Base-by-base conservation (phyloP, 2,329 filamentous ascomycete species). In the Trichoderma lentiforme region DNA sequence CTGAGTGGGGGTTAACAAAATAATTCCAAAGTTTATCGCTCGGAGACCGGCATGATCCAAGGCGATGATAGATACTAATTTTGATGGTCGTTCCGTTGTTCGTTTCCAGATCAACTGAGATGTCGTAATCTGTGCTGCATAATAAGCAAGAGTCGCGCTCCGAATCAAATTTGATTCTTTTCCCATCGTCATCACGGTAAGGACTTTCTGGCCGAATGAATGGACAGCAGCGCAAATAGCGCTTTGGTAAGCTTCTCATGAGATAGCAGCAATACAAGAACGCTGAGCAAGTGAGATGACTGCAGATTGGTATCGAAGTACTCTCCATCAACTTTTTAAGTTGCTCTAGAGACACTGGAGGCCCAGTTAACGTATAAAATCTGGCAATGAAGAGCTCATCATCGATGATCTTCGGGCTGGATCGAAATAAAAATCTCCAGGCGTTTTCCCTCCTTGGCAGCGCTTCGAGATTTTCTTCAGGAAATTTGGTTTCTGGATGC, bases 41-140 rank as follows among this genome's bases (percentile, higher is more conserved):
- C 4, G 12, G 62, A 65, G 64, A 43, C 15, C 6, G 51, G 21
- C 64, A 67, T n/a, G 64, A 21, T 9, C 64, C 64, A 18, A 67
- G 51, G 26, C 51, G 28, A 14, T 67, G 64, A 28, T 39, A 67
- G 2, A 15, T 67, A 28, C 24, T 58, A 14, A 67, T 8, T 1
- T 15, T 39, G 4, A 58, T 28, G 12, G 57, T 39, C 3, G 9
- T 28, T 21, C 58, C 64, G 11, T 67, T 30, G 14, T 39, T 18
- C 7, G 21, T 30, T 14, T 12, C 6, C 7, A 8, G 30, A 3
- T 39, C 21, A 18, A 67, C 21, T 15, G 32, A 39, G 18, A 30
- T 28, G 3, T 57, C 11, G 18, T 67, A 58, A 30, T 67, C 51
- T 6, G 64, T 67, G 6, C 24, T 28, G 51, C 64, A 67, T 28